Conservation (phyloP, 129 eudicot genomes). For the Arctium minus region DNA sequence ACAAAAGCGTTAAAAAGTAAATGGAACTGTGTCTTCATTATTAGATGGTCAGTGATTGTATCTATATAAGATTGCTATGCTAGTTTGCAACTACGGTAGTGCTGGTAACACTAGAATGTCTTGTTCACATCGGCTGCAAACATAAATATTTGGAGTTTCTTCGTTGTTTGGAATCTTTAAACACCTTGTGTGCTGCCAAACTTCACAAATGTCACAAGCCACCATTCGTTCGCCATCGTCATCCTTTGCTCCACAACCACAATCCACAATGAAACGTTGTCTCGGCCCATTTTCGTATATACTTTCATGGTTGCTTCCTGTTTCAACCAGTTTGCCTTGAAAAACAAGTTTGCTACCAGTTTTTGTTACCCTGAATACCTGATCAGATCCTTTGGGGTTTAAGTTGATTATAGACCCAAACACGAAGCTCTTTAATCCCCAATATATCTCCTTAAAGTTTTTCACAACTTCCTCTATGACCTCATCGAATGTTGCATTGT, state of each 20-base stretch:
- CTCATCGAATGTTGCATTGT: slow-evolving; percentile 53
- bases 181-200: slow-evolving; percentile 89
- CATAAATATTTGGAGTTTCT: slow-evolving; percentile 66
- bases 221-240: slow-evolving; percentile 96
- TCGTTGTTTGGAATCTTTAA: slow-evolving; percentile 63
- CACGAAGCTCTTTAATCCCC: slow-evolving; percentile 49
- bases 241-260: slow-evolving; percentile 70
- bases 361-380: slow-evolving; percentile 41
- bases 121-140: slow-evolving; percentile 80
- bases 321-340: slow-evolving; percentile 35
- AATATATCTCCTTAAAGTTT: slow-evolving; percentile 56
- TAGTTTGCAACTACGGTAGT: slow-evolving; percentile 38
- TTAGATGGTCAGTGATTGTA: not conserved
- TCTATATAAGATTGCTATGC: not conserved
- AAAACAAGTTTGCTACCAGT: slow-evolving; percentile 52
- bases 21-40: not conserved
- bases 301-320: slow-evolving; percentile 23
- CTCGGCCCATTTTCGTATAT: slow-evolving; percentile 33
- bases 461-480: slow-evolving; percentile 60
- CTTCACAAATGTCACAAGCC: slow-evolving; percentile 85
- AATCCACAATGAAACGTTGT: slow-evolving; percentile 43
- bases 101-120: slow-evolving; percentile 63
- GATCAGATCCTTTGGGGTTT: slow-evolving; percentile 42
- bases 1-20: not conserved
- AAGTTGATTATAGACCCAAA: slow-evolving; percentile 38